Base-by-base conservation (phyloP, 2,329 filamentous ascomycete species). In the Calonectria ilicicola region DNA sequence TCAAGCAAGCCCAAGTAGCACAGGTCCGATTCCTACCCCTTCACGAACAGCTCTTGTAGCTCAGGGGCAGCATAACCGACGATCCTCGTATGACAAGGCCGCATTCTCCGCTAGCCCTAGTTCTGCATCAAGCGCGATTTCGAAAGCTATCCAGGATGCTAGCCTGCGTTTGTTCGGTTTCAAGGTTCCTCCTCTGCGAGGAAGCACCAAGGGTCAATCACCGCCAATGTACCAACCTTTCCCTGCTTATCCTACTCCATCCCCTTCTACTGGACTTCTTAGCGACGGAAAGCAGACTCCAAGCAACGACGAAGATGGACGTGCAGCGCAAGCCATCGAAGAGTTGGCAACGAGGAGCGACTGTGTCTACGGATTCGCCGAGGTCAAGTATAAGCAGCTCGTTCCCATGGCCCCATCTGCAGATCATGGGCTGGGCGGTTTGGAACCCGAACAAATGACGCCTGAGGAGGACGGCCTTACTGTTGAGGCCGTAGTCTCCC, bases 301-400 rank as follows among this genome's bases (percentile, higher is more conserved):
- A 3, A 85, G 91, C 23, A 81, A 78, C 21, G 95, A 98, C 75
- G 96, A 98, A 80, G 97, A 98, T 81, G 88, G 89, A 19, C 91
- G 91, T 75, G 92, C 94, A 47, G 92, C 96, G 2, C 93, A 95
- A 80, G 90, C 91, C 53, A 95, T 98, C 70, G 96, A 99, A 82
- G 96, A 98, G 78, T 93, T 95, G 75, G 97, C 97, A 2, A 97
- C 95, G 38, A 90, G 96, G 46, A 98, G 96, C 81, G 96, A 99
- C 82, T 97, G 98, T 56, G 96, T 99, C 3, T 99, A 96, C 82
- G 96, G 96, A 3, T 98, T 99, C 84, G 97, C 97, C 7, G 96
- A 99, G 85, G 96, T 99, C 81, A 99, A 99, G 84, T 98, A 97
- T 85, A 97, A 97, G 84, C 97, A 99, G 83, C 89, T 99, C n/a